Evolutionary conservation across 495 filamentous ascomycete species (phyloP).

Genomic region (Trypethelium eluteriae): DNA sequence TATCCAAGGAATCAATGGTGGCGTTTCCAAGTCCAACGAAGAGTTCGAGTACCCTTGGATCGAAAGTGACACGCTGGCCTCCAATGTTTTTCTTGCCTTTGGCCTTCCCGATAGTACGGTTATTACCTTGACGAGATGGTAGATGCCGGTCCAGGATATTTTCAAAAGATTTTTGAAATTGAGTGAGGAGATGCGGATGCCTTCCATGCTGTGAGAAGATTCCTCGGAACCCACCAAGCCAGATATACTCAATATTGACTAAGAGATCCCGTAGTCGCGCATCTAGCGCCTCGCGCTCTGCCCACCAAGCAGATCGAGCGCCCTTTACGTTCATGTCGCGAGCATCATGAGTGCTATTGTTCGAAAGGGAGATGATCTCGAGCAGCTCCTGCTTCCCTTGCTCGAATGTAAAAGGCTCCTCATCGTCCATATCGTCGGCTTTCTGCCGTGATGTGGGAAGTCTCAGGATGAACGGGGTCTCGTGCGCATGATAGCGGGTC

Average conservation of each 20-base stretch:
- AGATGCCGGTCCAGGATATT: constrained; percentile 78
- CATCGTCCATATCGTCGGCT: constrained; percentile 66
- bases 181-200: constrained; percentile 53
- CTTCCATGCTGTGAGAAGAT: constrained; percentile 70
- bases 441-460: constrained; percentile 75
- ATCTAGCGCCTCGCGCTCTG: constrained; percentile 70
- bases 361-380: constrained; percentile 71
- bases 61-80: constrained; percentile 47
- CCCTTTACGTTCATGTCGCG: constrained; percentile 51
- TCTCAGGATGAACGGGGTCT: constrained; percentile 73
- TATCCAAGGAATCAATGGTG: constrained; percentile 53
- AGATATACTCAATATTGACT: constrained; percentile 77
- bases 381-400: constrained; percentile 68
- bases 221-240: constrained; percentile 89
- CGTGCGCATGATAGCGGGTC: constrained; percentile 62
- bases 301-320: constrained; percentile 80
- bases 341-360: constrained; percentile 71
- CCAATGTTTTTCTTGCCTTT: constrained; percentile 33
- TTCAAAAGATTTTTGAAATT: constrained; percentile 70
- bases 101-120: constrained; percentile 31
- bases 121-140: constrained; percentile 69
- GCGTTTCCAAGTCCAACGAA: constrained; percentile 80
- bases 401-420: constrained; percentile 71
- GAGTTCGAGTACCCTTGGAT: constrained; percentile 71
- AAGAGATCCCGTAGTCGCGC: constrained; percentile 67